Base-by-base conservation (phyloP, 73 alveolate genomes). In the Blepharisma stoltei region DNA sequence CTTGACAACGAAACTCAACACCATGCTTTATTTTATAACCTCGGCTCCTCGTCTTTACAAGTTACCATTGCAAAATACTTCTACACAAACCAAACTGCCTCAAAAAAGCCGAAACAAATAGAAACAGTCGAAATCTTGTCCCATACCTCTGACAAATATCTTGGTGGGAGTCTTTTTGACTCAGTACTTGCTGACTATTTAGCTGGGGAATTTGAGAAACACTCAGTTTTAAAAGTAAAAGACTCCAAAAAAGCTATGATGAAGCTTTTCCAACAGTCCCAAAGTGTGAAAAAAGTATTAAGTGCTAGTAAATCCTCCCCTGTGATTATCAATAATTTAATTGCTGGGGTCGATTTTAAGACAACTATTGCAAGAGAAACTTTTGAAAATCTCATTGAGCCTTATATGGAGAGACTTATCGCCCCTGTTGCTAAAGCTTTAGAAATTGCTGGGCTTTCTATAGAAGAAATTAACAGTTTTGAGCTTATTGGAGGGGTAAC, bases 401-500 rank as follows among this genome's bases (percentile, higher is more conserved):
- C 55, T 38, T 69, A 46, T 44, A n/a, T 20, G 11, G 25, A 69
- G 25, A 70, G 85, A 85, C 85, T 95, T n/a, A 82, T 79, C 67
- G 66, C 76, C 6, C 98, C 98, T n/a, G 87, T 95, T 7, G 91
- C 86, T 54, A 81, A 82, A 41, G 91, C 85, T 8, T 82, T 96
- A 27, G 87, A 92, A 75, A 87, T 87, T 50, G 76, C 95, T 27
- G 90, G 86, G 45, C 55, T 89, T 46, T 78, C 94, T 6, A 81
- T 89, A 6, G 91, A 88, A 6, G 90, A 92, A 46, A 81, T 95
- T 6, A 84, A 82, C 67, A 88, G 83, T 80, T 83, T 96, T 7
- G 99, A 96, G 84, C 76, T 96, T 46, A 81, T 96, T 43, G 99
- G 99, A 54, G 99, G 99, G 25, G 98, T 98, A 6, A 80, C 94